Evolutionary conservation across 2,329 filamentous ascomycete genomes (phyloP).

Genomic region (Monilinia fructigena): DNA sequence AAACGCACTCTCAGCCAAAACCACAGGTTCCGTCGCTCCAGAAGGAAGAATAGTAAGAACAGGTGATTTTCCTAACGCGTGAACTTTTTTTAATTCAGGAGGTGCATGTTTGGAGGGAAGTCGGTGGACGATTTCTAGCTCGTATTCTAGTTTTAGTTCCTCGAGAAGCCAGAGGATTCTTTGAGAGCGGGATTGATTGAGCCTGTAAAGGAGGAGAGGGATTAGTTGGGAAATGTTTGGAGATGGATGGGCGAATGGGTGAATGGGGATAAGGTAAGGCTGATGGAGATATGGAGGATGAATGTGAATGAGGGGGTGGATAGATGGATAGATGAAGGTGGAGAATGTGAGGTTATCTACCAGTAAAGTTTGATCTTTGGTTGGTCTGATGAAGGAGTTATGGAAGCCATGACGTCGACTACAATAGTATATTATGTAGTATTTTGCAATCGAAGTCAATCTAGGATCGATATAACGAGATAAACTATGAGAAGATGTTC

Average conservation of each 20-base stretch:
- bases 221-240: too few relatives aligned
- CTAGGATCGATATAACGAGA: neutral
- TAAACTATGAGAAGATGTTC: neutral
- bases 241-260: too few relatives aligned
- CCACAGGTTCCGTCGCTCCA: constrained; percentile 47
- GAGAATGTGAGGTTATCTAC: constrained; percentile 40
- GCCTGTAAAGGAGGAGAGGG: constrained; percentile 28
- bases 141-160: constrained; percentile 71
- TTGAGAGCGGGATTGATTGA: constrained; percentile 49
- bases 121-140: constrained; percentile 77
- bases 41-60: constrained; percentile 63
- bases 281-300: constrained; percentile 20
- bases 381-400: constrained; percentile 30
- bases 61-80: constrained; percentile 86
- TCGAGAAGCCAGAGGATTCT: constrained; percentile 69
- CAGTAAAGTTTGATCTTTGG: constrained; percentile 57
- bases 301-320: constrained; percentile 22
- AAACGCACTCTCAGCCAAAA: constrained; percentile 78
- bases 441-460: neutral
- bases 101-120: constrained; percentile 62
- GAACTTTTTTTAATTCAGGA: constrained; percentile 70
- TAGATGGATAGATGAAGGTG: constrained; percentile 43
- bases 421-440: neutral
- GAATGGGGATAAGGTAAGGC: neutral
- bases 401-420: constrained; percentile 11